Conservation (phyloP, 805 yeast species). For the Torulaspora franciscae region DNA sequence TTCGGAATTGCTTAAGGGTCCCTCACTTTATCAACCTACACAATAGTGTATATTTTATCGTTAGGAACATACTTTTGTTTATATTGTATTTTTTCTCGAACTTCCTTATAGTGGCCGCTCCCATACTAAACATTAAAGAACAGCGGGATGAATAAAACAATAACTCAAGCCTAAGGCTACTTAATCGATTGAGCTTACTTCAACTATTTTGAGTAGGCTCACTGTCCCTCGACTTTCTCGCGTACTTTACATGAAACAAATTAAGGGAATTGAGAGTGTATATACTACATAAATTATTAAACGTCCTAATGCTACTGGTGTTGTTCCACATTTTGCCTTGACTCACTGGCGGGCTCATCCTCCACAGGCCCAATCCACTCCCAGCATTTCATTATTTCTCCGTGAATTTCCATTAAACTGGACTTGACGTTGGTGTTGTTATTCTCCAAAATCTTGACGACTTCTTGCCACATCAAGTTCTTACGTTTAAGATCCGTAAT, state of each 20-base stretch:
- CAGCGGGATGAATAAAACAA: not conserved
- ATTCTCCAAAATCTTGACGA: slow-evolving; percentile 51
- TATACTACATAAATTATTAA: slow-evolving; percentile 4
- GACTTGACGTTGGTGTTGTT: slow-evolving; percentile 59
- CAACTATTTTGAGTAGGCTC: too few relatives aligned
- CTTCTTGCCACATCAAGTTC: slow-evolving; percentile 53
- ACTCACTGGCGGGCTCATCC: not conserved
- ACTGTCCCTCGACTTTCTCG: too few relatives aligned
- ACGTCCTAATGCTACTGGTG: not conserved
- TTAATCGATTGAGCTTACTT: not conserved
- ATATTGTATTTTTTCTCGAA: not conserved
- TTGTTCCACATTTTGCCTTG: not conserved
- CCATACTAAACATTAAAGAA: not conserved
- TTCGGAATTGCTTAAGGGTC: slow-evolving; percentile 52
- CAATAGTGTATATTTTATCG: not conserved
- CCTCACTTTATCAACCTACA: not conserved
- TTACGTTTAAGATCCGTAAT: slow-evolving; percentile 33
- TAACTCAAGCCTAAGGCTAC: too few relatives aligned
- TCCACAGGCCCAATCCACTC: slow-evolving; percentile 61
- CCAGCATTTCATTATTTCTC: slow-evolving; percentile 85
- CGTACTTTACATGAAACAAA: not conserved
- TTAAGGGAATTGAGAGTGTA: not conserved
- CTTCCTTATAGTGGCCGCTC: not conserved
- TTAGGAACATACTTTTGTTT: not conserved
- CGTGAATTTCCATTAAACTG: slow-evolving; percentile 66